Evolutionary conservation across 352 stramenopile genomes (phyloP), one percentile per base, ranked within the genome.

Genomic region (Phytophthora tentaculata): DNA sequence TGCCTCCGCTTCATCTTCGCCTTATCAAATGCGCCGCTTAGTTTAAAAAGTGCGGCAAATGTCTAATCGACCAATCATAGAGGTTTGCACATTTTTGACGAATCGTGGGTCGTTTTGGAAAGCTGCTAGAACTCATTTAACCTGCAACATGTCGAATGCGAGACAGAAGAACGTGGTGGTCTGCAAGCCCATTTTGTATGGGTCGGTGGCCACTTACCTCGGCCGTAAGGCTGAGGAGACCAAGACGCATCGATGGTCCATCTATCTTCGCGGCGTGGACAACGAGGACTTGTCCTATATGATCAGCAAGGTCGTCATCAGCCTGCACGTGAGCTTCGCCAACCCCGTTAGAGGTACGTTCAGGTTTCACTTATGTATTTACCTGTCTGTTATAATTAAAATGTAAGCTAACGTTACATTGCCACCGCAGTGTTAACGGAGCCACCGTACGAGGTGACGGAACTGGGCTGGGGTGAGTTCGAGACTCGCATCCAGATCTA

Each of bases 381-480:
- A 57, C 39, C 19, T 56, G 19, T 54, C 37, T 22, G 29, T 63
- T 56, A 53, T n/a, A n/a, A n/a, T n/a, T n/a, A 26, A 3, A 29
- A 37, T 35, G 43, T 19, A n/a, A 19, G 4, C 14, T 19, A 43
- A 19, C 14, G 35, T 63, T 37, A 29, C n/a, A 20, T 35, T 39
- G 32, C 32, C 6, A 14, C 13, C 58, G 5, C 44, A 96, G 97
- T 98, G 72, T 74, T 98, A 37, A 98, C 90, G 0, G 82, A 97
- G 67, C 94, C 96, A 32, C 97, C 97, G 44, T 99, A 98, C 74
- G 95, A 99, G 75, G 95, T 99, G 16, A 98, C 94, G 3, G 97
- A 99, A 74, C 95, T 90, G 51, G 97, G 97, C 51, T 99, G 97
- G 97, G 97, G 97, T 43, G 97, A 99, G 77, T 99, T 99, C 77